phyloP scores from a whole-genome alignment of 2,329 filamentous ascomycete species.

The Boeremia lycopersici region DNA sequence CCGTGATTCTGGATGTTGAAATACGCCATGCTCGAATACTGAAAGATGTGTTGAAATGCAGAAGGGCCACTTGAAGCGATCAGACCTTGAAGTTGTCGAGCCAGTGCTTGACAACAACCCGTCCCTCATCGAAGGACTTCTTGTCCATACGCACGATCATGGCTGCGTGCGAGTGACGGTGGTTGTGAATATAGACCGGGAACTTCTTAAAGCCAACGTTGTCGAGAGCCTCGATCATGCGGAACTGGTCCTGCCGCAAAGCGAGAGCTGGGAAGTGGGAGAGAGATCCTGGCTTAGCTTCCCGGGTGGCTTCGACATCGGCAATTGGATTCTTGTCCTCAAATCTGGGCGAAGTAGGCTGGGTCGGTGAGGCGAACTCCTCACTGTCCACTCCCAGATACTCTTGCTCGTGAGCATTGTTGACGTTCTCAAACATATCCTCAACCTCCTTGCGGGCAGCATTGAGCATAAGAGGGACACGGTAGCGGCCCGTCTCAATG shows the following conservation, averaged over 20 bases:
- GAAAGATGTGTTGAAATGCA: neutral
- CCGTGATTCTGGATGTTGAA: neutral
- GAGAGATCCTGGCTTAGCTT: constrained; percentile 38
- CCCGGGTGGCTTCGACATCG: constrained; percentile 37
- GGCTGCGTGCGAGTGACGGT: constrained; percentile 80
- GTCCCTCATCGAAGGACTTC: constrained; percentile 74
- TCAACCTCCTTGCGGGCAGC: constrained; percentile 79
- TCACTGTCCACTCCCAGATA: constrained; percentile 68
- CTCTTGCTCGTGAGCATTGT: constrained; percentile 70
- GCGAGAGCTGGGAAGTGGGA: constrained; percentile 73
- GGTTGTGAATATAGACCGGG: constrained; percentile 75
- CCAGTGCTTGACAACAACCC: constrained; percentile 81
- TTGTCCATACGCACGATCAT: constrained; percentile 80
- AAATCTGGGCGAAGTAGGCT: constrained; percentile 23
- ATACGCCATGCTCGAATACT: neutral
- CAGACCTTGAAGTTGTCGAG: constrained; percentile 68
- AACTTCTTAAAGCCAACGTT: constrained; percentile 64
- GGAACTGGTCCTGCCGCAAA: constrained; percentile 78
- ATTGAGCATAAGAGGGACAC: constrained; percentile 72
- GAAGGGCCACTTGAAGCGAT: neutral
- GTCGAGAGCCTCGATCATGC: constrained; percentile 81
- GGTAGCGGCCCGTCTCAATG: constrained; percentile 71
- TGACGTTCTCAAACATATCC: constrained; percentile 75
- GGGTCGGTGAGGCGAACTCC: constrained; percentile 36
- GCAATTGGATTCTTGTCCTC: constrained; percentile 23